phyloP scores from a whole-genome alignment of 176 grass and related monocot species.

The Musa acuminata region DNA sequence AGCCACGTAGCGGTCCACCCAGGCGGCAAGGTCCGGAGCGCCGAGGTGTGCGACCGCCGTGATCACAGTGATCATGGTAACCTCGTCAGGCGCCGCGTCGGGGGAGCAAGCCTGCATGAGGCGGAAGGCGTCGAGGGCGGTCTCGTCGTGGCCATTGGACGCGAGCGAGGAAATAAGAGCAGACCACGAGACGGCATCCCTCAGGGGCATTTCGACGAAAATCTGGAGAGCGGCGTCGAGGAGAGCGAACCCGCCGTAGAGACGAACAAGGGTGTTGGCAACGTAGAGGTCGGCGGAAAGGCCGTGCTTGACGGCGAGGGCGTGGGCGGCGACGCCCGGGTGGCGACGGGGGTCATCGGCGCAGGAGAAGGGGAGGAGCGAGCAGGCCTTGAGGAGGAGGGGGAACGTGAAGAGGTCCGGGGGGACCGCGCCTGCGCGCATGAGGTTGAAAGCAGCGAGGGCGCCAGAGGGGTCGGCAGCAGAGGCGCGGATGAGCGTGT shows the following conservation, averaged over 20 bases:
- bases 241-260: not conserved
- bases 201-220: constrained; percentile 1
- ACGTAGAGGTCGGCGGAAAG: constrained; percentile 7
- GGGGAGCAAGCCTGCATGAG: not conserved
- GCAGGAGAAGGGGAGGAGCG: not conserved
- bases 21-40: not conserved
- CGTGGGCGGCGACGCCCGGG: not conserved
- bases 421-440: not conserved
- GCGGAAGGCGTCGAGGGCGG: not conserved
- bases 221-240: not conserved
- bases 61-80: not conserved
- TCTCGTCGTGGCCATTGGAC: not conserved
- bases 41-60: not conserved
- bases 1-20: not conserved
- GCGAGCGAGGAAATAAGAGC: not conserved
- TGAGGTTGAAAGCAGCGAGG: not conserved
- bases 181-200: constrained; percentile 4
- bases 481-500: not conserved
- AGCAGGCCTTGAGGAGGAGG: constrained; percentile 3
- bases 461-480: not conserved
- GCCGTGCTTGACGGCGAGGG: not conserved
- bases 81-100: not conserved
- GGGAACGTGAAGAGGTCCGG: constrained; percentile 9
- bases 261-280: not conserved
- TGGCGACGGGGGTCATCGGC: not conserved